These are phyloP conservation scores for Boletus vinaceobasis DNA, from an alignment of 768 basidiomycete species.

Conservation along the genomic window DNA sequence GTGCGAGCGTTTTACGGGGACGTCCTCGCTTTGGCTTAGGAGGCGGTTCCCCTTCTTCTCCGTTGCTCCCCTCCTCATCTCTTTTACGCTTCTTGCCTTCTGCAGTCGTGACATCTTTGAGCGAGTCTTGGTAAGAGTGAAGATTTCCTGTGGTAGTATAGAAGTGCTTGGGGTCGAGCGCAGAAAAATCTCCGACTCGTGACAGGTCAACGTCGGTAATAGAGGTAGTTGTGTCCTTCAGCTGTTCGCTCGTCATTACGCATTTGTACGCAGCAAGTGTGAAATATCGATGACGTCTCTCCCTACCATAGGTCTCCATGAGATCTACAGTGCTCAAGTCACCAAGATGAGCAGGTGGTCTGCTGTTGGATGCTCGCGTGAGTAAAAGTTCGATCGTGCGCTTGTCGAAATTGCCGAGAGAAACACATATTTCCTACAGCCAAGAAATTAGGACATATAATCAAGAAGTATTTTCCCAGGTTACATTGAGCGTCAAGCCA, in stretches of 20 bases:
- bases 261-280: slow-evolving; percentile 65
- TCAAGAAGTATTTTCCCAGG: slow-evolving; percentile 3
- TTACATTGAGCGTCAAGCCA: slow-evolving; percentile 73
- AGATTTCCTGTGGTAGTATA: slow-evolving; percentile 47
- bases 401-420: slow-evolving; percentile 69
- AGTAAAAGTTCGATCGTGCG: slow-evolving; percentile 83
- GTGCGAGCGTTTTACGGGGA: slow-evolving; percentile 42
- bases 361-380: slow-evolving; percentile 58
- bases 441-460: slow-evolving; percentile 5
- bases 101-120: slow-evolving; percentile 33
- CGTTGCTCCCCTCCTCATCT: slow-evolving; percentile 21
- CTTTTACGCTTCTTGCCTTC: slow-evolving; percentile 32
- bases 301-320: slow-evolving; percentile 80
- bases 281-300: slow-evolving; percentile 84
- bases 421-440: slow-evolving; percentile 56
- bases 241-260: slow-evolving; percentile 60
- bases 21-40: slow-evolving; percentile 50
- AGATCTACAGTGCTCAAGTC: slow-evolving; percentile 68
- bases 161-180: slow-evolving; percentile 47
- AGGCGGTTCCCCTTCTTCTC: slow-evolving; percentile 17
- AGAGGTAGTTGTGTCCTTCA: slow-evolving; percentile 49
- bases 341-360: slow-evolving; percentile 66
- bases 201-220: slow-evolving; percentile 47
- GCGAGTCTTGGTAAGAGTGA: slow-evolving; percentile 46
- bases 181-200: slow-evolving; percentile 52